Evolutionary conservation across 1,284 basidiomycete species (phyloP).

Genomic region (Kwoniella shivajii): DNA sequence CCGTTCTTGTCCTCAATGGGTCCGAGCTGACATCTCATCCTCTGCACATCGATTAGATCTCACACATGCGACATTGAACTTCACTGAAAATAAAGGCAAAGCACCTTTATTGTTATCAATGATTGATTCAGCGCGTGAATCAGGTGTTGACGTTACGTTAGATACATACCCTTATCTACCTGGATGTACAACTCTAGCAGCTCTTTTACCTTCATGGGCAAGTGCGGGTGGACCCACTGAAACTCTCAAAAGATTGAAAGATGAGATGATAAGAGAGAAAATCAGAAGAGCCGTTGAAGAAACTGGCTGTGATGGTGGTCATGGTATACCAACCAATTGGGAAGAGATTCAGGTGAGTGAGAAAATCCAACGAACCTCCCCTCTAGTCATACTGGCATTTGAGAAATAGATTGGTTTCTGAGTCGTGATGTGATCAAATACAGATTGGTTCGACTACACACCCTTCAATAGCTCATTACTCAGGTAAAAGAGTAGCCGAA

Average conservation of each 20-base stretch:
- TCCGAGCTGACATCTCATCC: not conserved
- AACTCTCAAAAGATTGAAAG: conserved; percentile 39
- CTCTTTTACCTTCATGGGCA: conserved; percentile 49
- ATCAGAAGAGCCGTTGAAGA: conserved; percentile 45
- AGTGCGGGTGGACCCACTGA: conserved; percentile 42
- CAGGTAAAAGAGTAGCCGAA: conserved; percentile 30
- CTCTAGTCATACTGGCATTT: not conserved
- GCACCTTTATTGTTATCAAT: conserved; percentile 39
- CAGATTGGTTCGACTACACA: conserved; percentile 39
- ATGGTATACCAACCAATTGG: conserved; percentile 51
- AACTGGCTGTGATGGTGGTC: conserved; percentile 50
- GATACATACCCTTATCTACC: conserved; percentile 54
- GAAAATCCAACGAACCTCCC: too few relatives aligned
- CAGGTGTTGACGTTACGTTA: conserved; percentile 43
- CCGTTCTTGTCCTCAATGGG: not conserved
- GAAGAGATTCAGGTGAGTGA: conserved; percentile 43
- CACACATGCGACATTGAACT: conserved; percentile 53
- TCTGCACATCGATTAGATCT: conserved; percentile 40
- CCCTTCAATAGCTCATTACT: conserved; percentile 25
- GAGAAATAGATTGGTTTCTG: not conserved
- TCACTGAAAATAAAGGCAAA: conserved; percentile 45
- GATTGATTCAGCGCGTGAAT: conserved; percentile 33
- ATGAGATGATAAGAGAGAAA: conserved; percentile 33
- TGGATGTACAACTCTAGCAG: conserved; percentile 48
- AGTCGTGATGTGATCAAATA: not conserved